Evolutionary conservation across 495 filamentous ascomycete species (phyloP), one percentile per base, ranked within the genome.

Genomic region (Letharia lupina): DNA sequence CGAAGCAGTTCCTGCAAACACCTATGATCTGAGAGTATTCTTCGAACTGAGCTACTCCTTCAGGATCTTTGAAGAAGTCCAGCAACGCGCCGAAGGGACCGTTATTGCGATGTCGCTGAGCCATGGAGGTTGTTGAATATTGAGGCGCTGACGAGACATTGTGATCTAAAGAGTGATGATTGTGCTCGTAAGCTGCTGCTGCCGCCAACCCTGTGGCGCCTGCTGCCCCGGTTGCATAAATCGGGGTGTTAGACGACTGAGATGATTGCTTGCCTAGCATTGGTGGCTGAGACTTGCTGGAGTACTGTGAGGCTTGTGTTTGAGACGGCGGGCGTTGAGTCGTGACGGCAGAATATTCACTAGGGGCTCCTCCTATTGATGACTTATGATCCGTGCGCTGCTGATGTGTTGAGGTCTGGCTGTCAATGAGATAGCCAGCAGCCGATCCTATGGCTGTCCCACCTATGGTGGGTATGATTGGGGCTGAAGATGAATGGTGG

Each of bases 1-100:
- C 82, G 68, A 91, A 91, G 70, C 88, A 91, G 65, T 84, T 75
- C 66, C 77, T 81, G 74, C 88, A 91, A 9, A 89, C 81, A 28
- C 88, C 88, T 60, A 88, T 89, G 60, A 82, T 78, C 71, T 91
- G 86, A 4, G 87, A 88, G 67, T 90, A 91, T 70, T 88, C 86
- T 73, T 91, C 88, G 70, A 87, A 90, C 67, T 82, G 82, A 9
- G 80, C 83, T 5, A 90, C 85, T 16, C 83, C 88, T 68, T 91
- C 85, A 3, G 83, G 79, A 65, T 89, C 86, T 60, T 82, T 82
- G 82, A 85, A 87, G 70, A 87, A 88, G 66, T 87, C 82, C 23
- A 85, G 76, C 44, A 88, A 77, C 48, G 80, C 84, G 45, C 75
- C 76, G 11, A 89, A 69, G 7, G 86, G 82, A 4, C 83, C 84